Base-by-base conservation (phyloP, 768 basidiomycete species). In the Serendipita sp. region DNA sequence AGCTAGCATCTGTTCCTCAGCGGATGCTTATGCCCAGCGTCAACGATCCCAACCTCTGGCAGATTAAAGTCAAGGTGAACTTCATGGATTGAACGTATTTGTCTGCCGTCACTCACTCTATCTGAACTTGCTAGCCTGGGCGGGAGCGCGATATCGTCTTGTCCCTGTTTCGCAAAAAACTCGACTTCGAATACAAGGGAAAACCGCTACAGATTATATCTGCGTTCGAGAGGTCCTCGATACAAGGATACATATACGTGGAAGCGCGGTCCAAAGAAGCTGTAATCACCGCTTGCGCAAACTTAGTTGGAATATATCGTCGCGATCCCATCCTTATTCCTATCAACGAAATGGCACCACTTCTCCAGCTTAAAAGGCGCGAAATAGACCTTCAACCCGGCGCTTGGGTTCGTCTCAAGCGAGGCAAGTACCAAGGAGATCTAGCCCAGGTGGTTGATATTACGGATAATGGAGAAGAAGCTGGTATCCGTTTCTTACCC, bases 271-370 rank as follows among this genome's bases (percentile, higher is more conserved):
- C 88, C 67, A 81, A 91, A 35, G 85, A 89, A 66, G 85, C 91
- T 70, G 95, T 97, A 65, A 82, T 79, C 67, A 81, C 86, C 65
- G 94, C 95, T 3, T 83, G 90, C 71, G 81, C 84, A 65, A 95
- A 95, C 32, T 86, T 98, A 56, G 89, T 98, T 62, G 96, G 94
- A 63, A 84, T 98, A 64, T 99, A 92, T 73, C 81, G 84, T 34
- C 85, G 88, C 62, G 89, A 89, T 15, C 83, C 91, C 67, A 80
- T 81, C 18, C 81, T 96, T 38, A 93, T 97, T 0, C 93, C 93
- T 4, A 92, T 97, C 66, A 89, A 94, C 70, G 96, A 99, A 77
- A 98, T 98, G 94, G 91, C 96, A 16, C 91, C 89, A 66, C 77
- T 98, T 44, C 80, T 98, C 69, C 89, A 91, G 72, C 96, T 96